These are phyloP conservation scores for Sporormia fimetaria DNA, from an alignment of 495 filamentous ascomycete genomes.

Conservation along the genomic window DNA sequence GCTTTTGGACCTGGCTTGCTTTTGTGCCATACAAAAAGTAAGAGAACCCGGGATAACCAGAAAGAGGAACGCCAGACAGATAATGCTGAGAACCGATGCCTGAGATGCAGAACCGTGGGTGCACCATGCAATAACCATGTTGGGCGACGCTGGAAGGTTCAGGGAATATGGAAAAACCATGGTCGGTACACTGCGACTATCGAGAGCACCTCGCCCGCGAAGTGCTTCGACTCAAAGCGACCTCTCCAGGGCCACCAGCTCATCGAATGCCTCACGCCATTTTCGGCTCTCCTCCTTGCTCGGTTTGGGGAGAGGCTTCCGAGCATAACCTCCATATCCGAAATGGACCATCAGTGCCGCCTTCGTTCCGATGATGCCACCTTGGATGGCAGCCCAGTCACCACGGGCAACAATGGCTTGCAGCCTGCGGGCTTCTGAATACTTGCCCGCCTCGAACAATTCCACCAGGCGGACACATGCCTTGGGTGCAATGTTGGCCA, in stretches of 20 bases:
- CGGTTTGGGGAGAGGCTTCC: conserved; percentile 66
- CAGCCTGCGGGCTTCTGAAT: conserved; percentile 59
- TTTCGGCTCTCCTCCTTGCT: conserved; percentile 45
- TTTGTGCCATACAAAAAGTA: too few relatives aligned
- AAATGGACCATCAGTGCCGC: conserved; percentile 58
- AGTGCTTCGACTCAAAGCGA: conserved; percentile 21
- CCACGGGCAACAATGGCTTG: conserved; percentile 71
- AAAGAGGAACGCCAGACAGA: too few relatives aligned
- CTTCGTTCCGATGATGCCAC: conserved; percentile 81
- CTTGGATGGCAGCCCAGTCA: conserved; percentile 81
- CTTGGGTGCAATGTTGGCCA: conserved; percentile 73
- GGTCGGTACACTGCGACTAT: too few relatives aligned
- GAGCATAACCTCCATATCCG: conserved; percentile 67
- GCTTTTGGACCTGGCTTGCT: too few relatives aligned
- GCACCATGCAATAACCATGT: too few relatives aligned
- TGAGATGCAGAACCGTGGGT: too few relatives aligned
- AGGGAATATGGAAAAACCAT: too few relatives aligned
- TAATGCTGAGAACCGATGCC: too few relatives aligned
- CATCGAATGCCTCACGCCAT: conserved; percentile 61
- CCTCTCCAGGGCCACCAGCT: conserved; percentile 62
- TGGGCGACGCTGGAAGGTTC: too few relatives aligned
- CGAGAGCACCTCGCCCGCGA: too few relatives aligned
- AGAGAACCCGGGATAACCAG: too few relatives aligned
- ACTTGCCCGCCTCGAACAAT: conserved; percentile 58
- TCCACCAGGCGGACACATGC: conserved; percentile 61